Base-by-base conservation (phyloP, 257 asterid species). In the Petunia secreta region DNA sequence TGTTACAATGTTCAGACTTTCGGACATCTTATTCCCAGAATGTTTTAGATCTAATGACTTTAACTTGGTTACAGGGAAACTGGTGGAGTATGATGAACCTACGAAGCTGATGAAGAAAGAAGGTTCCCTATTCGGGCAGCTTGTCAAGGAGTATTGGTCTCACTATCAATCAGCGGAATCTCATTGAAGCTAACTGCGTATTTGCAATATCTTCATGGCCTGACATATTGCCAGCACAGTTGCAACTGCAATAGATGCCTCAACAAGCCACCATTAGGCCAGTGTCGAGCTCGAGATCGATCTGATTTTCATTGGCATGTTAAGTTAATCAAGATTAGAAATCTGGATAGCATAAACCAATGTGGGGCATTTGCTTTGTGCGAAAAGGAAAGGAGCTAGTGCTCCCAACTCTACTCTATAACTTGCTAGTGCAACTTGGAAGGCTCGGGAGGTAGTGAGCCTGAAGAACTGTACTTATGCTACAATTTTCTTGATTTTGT, bases 121-220 rank as follows among this genome's bases (percentile, higher is more conserved):
- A 79, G 90, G 86, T 75, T 93, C 99, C 1, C 80, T 95, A 83
- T 95, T 93, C 43, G 94, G 89, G 41, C 92, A 89, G 83, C 98
- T 95, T 16, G 97, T 93, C 25, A 91, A 95, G 85, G 98, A 95
- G 84, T 95, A 93, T 78, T 95, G 97, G 98, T 91, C 98, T 68
- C 91, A 89, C 79, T 74, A 85, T 74, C 90, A 84, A 13, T 88
- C 95, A 6, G 86, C 88, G 39, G 89, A 91, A 75, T 79, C 85
- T 10, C 83, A 79, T 7, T 83, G 83, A 87, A 66, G 39, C 13
- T 44, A 65, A 82, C 80, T 48, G 55, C 38, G 15, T 50, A 46
- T 73, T 50, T 13, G 78, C 44, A 50, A 11, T 40, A 36, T 11
- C 63, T 50, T 36, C 36, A 50, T 73, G 78, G 78, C 46, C 62